Evolutionary conservation across 2,329 filamentous ascomycete species (phyloP).

Genomic region (Metarhizium guizhouense): DNA sequence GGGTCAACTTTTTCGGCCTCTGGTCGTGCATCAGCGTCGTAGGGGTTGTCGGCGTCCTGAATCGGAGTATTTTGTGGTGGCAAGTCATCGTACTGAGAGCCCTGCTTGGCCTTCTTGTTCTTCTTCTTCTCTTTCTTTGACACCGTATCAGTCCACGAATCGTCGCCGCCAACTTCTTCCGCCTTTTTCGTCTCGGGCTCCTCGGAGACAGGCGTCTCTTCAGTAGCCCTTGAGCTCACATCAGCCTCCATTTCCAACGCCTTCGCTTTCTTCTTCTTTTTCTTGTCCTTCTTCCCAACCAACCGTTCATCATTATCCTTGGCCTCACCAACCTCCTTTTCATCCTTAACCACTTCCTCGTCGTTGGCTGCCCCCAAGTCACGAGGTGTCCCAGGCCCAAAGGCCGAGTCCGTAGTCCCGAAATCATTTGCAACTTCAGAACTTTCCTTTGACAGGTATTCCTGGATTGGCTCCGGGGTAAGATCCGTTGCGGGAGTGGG

Average conservation of each 20-base stretch:
- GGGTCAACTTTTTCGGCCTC: constrained; percentile 6
- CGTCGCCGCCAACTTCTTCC: constrained; percentile 1
- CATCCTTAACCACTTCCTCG: neutral
- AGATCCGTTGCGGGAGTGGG: constrained; percentile 8
- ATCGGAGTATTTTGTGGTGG: constrained; percentile 3
- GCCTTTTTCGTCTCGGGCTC: constrained; percentile 7
- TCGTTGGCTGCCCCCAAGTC: constrained; percentile 1
- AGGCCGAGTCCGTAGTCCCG: neutral
- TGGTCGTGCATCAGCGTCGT: constrained; percentile 8
- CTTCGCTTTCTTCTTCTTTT: constrained; percentile 19
- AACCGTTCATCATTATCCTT: constrained; percentile 7
- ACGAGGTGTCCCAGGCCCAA: neutral
- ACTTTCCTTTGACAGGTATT: neutral
- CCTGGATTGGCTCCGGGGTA: neutral
- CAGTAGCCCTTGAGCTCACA: constrained; percentile 8
- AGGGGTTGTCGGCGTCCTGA: constrained; percentile 4
- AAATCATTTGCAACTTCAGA: neutral
- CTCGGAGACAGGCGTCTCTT: constrained; percentile 6
- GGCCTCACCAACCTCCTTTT: neutral
- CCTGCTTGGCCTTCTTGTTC: constrained; percentile 11
- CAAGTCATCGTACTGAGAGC: constrained; percentile 1
- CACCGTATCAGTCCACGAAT: constrained; percentile 7
- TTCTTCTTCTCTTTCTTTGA: constrained; percentile 21
- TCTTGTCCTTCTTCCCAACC: constrained; percentile 17
- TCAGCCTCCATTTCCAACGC: constrained; percentile 7